Conservation (phyloP, 1,284 basidiomycete genomes). For the Tetrapyrgos nigripes region DNA sequence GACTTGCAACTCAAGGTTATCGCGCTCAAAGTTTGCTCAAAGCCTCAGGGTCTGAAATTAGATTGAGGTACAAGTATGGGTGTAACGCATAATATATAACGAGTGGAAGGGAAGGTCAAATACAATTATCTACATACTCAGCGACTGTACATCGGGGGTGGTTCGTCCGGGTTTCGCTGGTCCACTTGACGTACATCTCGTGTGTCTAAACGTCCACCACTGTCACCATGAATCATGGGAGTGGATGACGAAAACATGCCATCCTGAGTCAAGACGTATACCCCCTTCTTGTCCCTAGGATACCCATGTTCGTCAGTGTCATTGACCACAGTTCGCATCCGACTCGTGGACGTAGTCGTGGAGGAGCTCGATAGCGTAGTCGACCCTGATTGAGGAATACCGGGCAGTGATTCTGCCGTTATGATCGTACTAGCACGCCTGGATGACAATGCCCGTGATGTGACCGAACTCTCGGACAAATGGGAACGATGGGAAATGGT, state of each 20-base stretch:
- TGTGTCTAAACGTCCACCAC: conserved; percentile 11
- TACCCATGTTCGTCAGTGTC: not conserved
- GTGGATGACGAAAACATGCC: not conserved
- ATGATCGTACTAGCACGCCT: not conserved
- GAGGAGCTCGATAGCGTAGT: not conserved
- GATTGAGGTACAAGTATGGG: not conserved
- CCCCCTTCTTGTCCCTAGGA: conserved; percentile 7
- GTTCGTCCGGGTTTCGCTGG: conserved; percentile 1
- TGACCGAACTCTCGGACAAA: not conserved
- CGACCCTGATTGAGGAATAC: not conserved
- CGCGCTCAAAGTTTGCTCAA: not conserved
- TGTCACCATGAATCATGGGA: conserved; percentile 14
- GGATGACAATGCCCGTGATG: not conserved
- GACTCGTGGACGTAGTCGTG: not conserved
- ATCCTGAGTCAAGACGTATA: not conserved
- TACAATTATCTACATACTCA: not conserved
- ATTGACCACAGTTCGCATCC: not conserved
- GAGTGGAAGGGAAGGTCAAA: not conserved
- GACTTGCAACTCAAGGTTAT: not conserved
- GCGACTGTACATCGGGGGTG: conserved; percentile 9
- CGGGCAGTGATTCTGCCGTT: not conserved
- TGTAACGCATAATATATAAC: not conserved
- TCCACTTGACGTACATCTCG: not conserved
- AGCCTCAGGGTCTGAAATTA: not conserved
- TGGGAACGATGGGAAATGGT: not conserved